Evolutionary conservation across 768 basidiomycete species (phyloP).

Genomic region (Tylopilus sp.): DNA sequence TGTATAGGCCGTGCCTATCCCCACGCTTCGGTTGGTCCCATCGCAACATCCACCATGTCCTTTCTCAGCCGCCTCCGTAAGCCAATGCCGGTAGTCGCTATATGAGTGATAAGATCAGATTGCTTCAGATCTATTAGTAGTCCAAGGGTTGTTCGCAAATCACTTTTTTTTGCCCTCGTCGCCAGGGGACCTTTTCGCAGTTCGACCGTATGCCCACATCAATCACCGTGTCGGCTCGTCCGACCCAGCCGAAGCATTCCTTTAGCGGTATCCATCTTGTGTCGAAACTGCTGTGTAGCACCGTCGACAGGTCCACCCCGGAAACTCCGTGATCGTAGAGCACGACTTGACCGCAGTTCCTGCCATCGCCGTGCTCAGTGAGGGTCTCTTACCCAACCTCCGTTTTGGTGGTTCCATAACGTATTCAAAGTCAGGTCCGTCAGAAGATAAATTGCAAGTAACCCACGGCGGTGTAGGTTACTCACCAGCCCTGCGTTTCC

Average conservation of each 20-base stretch:
- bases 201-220: background rate
- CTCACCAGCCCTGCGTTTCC: too few species aligned
- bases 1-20: constrained; percentile 12
- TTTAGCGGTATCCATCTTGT: background rate
- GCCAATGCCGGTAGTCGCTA: constrained; percentile 1
- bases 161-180: background rate
- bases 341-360: constrained; percentile 2
- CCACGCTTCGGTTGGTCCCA: constrained; percentile 16
- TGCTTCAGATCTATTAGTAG: too few species aligned
- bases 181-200: background rate
- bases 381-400: too few species aligned
- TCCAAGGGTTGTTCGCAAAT: too few species aligned
- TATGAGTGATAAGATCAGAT: background rate
- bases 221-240: background rate
- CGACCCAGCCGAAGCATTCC: background rate
- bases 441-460: background rate
- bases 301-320: background rate
- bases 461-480: too few species aligned
- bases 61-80: background rate
- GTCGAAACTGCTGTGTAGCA: background rate
- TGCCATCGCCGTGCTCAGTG: background rate
- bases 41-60: constrained; percentile 11
- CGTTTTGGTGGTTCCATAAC: background rate
- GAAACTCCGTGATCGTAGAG: background rate
- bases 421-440: background rate